These are phyloP conservation scores for Ceratocystiopsis sp. DNA, from an alignment of 2,329 filamentous ascomycete genomes.

Conservation along the genomic window DNA sequence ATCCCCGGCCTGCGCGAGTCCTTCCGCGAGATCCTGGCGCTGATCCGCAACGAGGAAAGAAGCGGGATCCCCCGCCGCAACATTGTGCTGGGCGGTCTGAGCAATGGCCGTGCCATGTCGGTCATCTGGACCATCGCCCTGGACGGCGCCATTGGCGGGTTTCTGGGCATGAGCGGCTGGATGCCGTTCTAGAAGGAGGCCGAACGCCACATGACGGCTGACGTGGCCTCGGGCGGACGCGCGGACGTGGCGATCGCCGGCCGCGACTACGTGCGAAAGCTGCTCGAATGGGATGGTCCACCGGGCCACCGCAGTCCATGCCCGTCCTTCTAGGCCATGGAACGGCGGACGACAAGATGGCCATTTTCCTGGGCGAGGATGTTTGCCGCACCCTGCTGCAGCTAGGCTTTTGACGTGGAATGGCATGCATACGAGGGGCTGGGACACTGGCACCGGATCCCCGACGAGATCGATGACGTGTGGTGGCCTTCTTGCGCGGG, in stretches of 20 bases:
- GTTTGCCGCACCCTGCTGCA: constrained; percentile 14
- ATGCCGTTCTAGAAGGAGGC: constrained; percentile 15
- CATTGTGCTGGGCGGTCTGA: constrained; percentile 27
- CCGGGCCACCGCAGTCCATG: constrained; percentile 9
- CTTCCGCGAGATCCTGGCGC: constrained; percentile 15
- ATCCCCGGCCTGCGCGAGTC: constrained; percentile 27
- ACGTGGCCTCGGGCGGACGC: too few relatives aligned
- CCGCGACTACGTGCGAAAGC: not conserved
- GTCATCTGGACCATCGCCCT: not conserved
- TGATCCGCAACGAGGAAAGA: constrained; percentile 9
- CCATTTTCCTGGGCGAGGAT: constrained; percentile 15
- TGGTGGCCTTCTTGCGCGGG: too few relatives aligned
- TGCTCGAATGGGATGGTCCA: constrained; percentile 1
- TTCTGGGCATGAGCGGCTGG: constrained; percentile 5
- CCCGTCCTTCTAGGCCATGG: constrained; percentile 29
- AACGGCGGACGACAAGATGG: constrained; percentile 21
- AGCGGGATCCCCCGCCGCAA: constrained; percentile 16
- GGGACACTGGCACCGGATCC: constrained; percentile 32
- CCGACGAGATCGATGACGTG: constrained; percentile 28
- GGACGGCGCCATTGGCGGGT: constrained; percentile 2
- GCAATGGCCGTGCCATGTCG: constrained; percentile 2
- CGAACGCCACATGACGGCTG: not conserved
- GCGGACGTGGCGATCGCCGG: too few relatives aligned
- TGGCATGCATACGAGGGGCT: constrained; percentile 23
- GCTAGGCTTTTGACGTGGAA: constrained; percentile 18